Evolutionary conservation across 1,284 basidiomycete genomes (phyloP).

Genomic region (Leccinum idahoense): DNA sequence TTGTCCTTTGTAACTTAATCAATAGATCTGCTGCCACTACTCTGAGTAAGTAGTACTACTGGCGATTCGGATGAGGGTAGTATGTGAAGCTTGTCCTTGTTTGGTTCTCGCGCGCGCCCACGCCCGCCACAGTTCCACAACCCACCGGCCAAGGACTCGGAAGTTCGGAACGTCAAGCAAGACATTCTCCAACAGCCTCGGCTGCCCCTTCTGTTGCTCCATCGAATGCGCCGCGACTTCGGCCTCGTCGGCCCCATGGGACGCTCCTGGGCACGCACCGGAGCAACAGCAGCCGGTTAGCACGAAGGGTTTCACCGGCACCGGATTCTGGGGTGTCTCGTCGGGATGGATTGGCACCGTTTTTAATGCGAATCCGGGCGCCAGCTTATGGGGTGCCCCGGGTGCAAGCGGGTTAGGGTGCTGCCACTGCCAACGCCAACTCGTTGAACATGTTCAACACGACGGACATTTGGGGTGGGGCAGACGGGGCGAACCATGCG

Average conservation of each 20-base stretch:
- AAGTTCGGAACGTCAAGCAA: conserved; percentile 49
- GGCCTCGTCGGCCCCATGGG: conserved; percentile 17
- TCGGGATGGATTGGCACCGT: conserved; percentile 50
- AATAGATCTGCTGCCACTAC: no score
- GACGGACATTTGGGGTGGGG: conserved; percentile 52
- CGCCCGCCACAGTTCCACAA: conserved; percentile 31
- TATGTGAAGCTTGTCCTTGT: no score
- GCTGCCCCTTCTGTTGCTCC: not conserved
- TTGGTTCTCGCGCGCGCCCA: conserved; percentile 31
- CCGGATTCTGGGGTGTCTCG: conserved; percentile 58
- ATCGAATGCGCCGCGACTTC: conserved; percentile 18
- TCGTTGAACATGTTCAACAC: conserved; percentile 11
- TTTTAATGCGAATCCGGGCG: conserved; percentile 26
- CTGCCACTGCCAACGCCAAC: conserved; percentile 16
- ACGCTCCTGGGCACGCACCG: not conserved
- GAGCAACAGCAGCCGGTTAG: conserved; percentile 35
- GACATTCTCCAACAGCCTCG: conserved; percentile 66
- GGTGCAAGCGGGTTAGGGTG: conserved; percentile 7
- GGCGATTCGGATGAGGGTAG: no score
- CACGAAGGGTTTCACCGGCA: conserved; percentile 53
- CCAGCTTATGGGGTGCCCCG: conserved; percentile 39
- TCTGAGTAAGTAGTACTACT: no score
- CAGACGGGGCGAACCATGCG: not conserved
- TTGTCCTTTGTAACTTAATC: no score
- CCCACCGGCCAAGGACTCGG: conserved; percentile 50